Evolutionary conservation across 176 grass and related monocot species (phyloP).

Genomic region (Juncus inflexus): DNA sequence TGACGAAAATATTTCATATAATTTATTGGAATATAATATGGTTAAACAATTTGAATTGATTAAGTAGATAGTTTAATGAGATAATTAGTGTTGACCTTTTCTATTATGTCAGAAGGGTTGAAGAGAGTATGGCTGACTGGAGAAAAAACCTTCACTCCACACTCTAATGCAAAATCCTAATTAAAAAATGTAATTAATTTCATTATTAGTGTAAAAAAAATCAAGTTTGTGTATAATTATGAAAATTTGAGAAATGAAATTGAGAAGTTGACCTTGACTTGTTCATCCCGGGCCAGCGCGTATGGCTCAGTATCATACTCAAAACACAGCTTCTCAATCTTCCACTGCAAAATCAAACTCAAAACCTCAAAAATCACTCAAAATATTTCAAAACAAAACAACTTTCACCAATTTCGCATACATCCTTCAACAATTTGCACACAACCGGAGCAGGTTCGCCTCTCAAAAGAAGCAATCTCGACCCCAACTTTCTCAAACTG

Average conservation of each 20-base stretch:
- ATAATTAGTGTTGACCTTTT: slow-evolving; percentile 39
- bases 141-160: slow-evolving; percentile 58
- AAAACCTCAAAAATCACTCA: slow-evolving; percentile 4
- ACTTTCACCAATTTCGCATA: slow-evolving; percentile 24
- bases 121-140: slow-evolving; percentile 81
- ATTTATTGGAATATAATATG: background rate
- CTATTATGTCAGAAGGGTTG: slow-evolving; percentile 55
- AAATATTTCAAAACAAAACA: background rate
- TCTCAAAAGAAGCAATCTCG: slow-evolving; percentile 63
- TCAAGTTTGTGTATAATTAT: background rate
- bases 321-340: slow-evolving; percentile 74
- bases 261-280: slow-evolving; percentile 47
- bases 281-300: slow-evolving; percentile 49
- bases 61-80: too few relatives aligned
- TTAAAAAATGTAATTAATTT: background rate
- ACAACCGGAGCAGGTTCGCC: slow-evolving; percentile 50
- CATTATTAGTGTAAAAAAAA: background rate
- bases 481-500: slow-evolving; percentile 52
- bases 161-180: slow-evolving; percentile 65
- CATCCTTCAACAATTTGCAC: slow-evolving; percentile 63
- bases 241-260: background rate
- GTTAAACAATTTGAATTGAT: too few relatives aligned
- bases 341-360: slow-evolving; percentile 51
- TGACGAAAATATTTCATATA: background rate
- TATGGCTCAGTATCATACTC: slow-evolving; percentile 88